phyloP scores from a whole-genome alignment of 176 grass and related monocot species.

The Sorghum bicolor region Sorghum_bicolor_NCBIv3 NC_012875.2:45998501-45999000 shows the following conservation, averaged over 20 bases:
- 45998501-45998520: not conserved
- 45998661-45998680: conserved; percentile 1
- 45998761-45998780: not conserved
- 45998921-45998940: conserved; percentile 74
- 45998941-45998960: conserved; percentile 51
- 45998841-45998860: conserved; percentile 17
- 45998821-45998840: conserved; percentile 28
- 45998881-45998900: conserved; percentile 16
- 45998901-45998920: conserved; percentile 36
- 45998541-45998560: not conserved
- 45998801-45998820: conserved; percentile 26
- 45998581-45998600: not conserved
- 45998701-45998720: conserved; percentile 12
- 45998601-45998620: not conserved
- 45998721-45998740: conserved; percentile 11
- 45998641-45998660: not conserved
- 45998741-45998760: not conserved
- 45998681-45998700: conserved; percentile 11
- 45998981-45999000: not conserved
- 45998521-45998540: not conserved
- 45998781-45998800: not conserved
- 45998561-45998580: not conserved
- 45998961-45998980: conserved; percentile 11
- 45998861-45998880: conserved; percentile 21
- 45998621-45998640: not conserved